Conservation (phyloP, 164 flowering plant genomes). For the Magnolia sinica region DNA sequence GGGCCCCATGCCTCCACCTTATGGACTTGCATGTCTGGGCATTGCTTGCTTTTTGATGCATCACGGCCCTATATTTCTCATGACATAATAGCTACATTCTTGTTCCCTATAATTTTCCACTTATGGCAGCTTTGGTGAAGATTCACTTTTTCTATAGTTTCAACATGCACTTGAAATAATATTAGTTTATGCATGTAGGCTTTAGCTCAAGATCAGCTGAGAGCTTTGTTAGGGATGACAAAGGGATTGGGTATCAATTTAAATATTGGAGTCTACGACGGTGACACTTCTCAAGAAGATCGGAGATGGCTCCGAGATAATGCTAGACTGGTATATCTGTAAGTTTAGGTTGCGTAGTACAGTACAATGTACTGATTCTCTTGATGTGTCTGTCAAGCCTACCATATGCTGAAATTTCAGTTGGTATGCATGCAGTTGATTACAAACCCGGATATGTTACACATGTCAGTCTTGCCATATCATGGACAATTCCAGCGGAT, state of each 20-base stretch:
- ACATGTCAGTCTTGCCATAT: slow-evolving; percentile 81
- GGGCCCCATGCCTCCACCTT: no score
- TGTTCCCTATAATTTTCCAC: no score
- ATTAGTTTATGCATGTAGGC: slow-evolving; percentile 49
- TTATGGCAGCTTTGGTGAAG: not conserved
- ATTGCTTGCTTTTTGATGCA: no score
- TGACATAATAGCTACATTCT: no score
- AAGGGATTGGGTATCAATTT: slow-evolving; percentile 38
- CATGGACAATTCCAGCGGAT: slow-evolving; percentile 71
- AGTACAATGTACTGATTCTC: slow-evolving; percentile 3
- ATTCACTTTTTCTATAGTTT: slow-evolving; percentile 1
- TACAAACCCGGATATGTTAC: slow-evolving; percentile 98
- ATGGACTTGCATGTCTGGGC: no score
- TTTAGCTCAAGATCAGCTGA: slow-evolving; percentile 90
- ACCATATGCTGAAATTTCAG: slow-evolving; percentile 15
- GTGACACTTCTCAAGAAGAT: slow-evolving; percentile 72
- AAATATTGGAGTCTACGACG: slow-evolving; percentile 84
- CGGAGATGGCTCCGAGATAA: slow-evolving; percentile 68
- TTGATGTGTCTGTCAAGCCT: slow-evolving; percentile 2
- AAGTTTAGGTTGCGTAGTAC: slow-evolving; percentile 15
- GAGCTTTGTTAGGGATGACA: slow-evolving; percentile 54
- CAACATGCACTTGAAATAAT: not conserved
- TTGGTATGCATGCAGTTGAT: slow-evolving; percentile 57
- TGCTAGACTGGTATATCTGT: slow-evolving; percentile 75
- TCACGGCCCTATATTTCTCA: no score